A percentile compares a stretch with the other conserved stretches of the same genome.
Evolutionary conservation across 2,329 filamentous ascomycete genomes (phyloP).

Genomic region (Cladosporium sphaerospermum): DNA sequence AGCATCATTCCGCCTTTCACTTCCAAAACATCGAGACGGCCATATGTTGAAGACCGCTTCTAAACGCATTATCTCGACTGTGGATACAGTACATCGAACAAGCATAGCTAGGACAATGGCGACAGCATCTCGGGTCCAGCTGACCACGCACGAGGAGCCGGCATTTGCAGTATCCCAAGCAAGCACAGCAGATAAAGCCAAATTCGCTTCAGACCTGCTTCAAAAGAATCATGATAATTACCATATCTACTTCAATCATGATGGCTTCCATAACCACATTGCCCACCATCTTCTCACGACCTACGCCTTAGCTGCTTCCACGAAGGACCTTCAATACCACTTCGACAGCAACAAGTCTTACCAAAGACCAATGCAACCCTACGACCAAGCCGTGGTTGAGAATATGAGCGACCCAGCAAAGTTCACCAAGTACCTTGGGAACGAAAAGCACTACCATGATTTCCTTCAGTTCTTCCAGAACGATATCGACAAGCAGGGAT

Average conservation of each 20-base stretch:
- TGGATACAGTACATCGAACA: not conserved
- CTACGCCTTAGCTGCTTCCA: conserved; percentile 65
- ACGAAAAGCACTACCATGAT: conserved; percentile 60
- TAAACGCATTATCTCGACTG: not conserved
- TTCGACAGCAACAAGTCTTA: conserved; percentile 62
- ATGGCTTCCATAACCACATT: conserved; percentile 77
- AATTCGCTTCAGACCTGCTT: conserved; percentile 59
- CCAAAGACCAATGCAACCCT: conserved; percentile 47
- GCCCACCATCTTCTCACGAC: conserved; percentile 69
- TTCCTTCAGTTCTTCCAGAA: conserved; percentile 71
- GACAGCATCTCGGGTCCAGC: conserved; percentile 41
- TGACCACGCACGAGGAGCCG: conserved; percentile 40
- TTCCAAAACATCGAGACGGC: too few relatives aligned
- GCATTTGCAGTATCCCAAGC: conserved; percentile 38
- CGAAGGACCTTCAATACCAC: conserved; percentile 53
- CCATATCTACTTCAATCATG: conserved; percentile 73
- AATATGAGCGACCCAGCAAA: conserved; percentile 52
- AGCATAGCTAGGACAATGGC: conserved; percentile 39
- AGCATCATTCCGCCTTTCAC: too few relatives aligned
- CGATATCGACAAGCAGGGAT: conserved; percentile 61
- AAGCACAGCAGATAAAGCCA: conserved; percentile 54
- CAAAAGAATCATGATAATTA: conserved; percentile 69
- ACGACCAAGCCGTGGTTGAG: conserved; percentile 45
- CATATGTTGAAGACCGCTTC: not conserved
- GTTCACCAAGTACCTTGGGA: conserved; percentile 57